Evolutionary conservation across 345 rosid genomes (phyloP), one percentile per base, ranked within the genome.

Genomic region (Populus alba): DNA sequence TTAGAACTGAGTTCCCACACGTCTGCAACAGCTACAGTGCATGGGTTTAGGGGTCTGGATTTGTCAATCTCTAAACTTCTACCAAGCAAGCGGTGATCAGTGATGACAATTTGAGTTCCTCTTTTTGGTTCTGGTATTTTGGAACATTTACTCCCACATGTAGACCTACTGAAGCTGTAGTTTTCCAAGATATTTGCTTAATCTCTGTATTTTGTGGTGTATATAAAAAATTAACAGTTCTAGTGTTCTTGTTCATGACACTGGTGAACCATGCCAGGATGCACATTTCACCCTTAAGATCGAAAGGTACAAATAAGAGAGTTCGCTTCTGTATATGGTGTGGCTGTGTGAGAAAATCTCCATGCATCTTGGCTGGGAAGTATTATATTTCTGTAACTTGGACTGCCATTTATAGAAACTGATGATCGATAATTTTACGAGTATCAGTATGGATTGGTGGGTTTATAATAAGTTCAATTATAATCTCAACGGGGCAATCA

Each of bases 1-100:
- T 97, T 11, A 87, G 99, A 86, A 94, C 93, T 0, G 92, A 93
- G 86, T 93, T 93, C 80, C 95, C 94, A 41, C 45, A 9, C 11
- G 63, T 87, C 91, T 10, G 97, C 93, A n/a, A 91, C 81, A 61
- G 97, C 96, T 11, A 77, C 88, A 70, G 65, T 92, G 98, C 98
- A 95, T 74, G 98, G 98, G n/a, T 93, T 95, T 78, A 96, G 99
- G 83, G 98, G 92, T 72, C 91, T 97, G 17, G 97, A 95, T 77
- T 74, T 95, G 81, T 89, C 97, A 6, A 82, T 93, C 81, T 71
- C 90, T 63, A 92, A 81, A 78, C 86, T 90, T 66, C 81, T 93
- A 66, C 81, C 62, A 71, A 43, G 81, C 78, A 89, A 81, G 82
- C 75, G 82, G 23, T 80, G 88, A 84, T 77, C 80, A 39, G 16